Evolutionary conservation across 768 basidiomycete species (phyloP).

Genomic region (Glaciozyma antarctica): DNA sequence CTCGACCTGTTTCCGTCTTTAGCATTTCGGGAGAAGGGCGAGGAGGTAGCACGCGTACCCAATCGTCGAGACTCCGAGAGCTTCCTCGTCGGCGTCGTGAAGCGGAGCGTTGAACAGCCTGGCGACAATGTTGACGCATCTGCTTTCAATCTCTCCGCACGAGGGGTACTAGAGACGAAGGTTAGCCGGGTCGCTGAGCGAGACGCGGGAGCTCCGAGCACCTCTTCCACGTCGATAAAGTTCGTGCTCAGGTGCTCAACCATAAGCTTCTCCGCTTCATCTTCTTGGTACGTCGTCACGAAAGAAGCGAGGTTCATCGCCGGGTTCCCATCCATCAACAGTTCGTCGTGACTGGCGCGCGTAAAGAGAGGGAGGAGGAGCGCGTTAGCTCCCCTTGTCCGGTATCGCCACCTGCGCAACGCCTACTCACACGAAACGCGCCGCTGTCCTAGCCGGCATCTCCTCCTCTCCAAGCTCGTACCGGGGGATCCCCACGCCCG

Average conservation of each 20-base stretch:
- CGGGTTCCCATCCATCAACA: constrained; percentile 31
- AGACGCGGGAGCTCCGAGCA: too few relatives aligned
- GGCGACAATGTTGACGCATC: constrained; percentile 33
- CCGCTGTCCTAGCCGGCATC: constrained; percentile 19
- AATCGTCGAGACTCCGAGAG: constrained; percentile 36
- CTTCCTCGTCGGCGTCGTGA: constrained; percentile 28
- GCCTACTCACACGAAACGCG: constrained; percentile 14
- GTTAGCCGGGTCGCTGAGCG: too few relatives aligned
- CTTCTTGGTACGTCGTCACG: constrained; percentile 32
- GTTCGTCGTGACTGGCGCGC: constrained; percentile 9
- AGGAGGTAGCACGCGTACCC: neutral
- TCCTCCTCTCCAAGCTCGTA: constrained; percentile 30
- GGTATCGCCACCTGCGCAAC: neutral
- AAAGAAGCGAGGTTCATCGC: constrained; percentile 20
- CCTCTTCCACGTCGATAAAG: constrained; percentile 30
- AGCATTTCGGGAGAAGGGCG: neutral
- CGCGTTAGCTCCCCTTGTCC: neutral
- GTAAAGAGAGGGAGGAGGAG: too few relatives aligned
- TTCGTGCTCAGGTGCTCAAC: constrained; percentile 18
- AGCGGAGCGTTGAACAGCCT: constrained; percentile 34
- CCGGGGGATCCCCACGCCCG: constrained; percentile 13
- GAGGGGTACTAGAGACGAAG: constrained; percentile 6
- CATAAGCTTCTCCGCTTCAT: constrained; percentile 35
- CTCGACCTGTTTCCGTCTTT: constrained; percentile 7
- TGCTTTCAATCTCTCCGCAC: constrained; percentile 24